Conservation (phyloP, 805 yeast species). For the Metschnikowia reukaufii region DNA sequence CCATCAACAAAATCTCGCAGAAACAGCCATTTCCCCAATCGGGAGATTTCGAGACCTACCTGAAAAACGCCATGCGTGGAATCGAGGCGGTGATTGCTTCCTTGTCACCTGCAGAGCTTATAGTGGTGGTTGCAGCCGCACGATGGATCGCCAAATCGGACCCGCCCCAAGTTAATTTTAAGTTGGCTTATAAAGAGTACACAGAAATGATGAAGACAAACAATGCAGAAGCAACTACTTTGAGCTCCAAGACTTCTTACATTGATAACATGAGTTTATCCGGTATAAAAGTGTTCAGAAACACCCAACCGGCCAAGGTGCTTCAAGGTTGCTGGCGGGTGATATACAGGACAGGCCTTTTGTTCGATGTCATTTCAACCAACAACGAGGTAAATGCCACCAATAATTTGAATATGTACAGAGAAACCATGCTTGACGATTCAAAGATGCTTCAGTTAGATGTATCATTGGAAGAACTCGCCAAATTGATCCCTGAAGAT, state of each 20-base stretch:
- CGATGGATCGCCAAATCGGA: conserved; percentile 63
- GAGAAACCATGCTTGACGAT: conserved; percentile 39
- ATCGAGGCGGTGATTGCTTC: conserved; percentile 28
- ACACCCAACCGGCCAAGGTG: conserved; percentile 60
- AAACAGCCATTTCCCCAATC: conserved; percentile 28
- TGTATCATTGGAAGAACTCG: conserved; percentile 51
- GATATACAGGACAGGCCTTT: conserved; percentile 53
- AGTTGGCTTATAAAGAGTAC: conserved; percentile 77
- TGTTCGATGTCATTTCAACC: conserved; percentile 48
- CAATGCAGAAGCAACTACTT: conserved; percentile 36
- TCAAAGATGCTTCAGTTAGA: conserved; percentile 53
- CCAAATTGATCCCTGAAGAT: conserved; percentile 23
- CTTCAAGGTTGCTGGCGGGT: conserved; percentile 76
- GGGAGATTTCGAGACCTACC: conserved; percentile 25
- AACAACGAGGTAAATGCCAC: conserved; percentile 39
- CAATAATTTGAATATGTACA: conserved; percentile 29
- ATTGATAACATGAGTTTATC: conserved; percentile 37
- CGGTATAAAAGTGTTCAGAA: conserved; percentile 38
- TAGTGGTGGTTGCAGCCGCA: conserved; percentile 72
- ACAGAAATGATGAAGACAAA: conserved; percentile 47
- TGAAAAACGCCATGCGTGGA: conserved; percentile 14
- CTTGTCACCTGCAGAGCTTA: conserved; percentile 69
- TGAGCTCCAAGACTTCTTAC: conserved; percentile 30
- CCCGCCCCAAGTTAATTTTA: conserved; percentile 66
- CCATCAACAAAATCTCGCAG: conserved; percentile 34